Evolutionary conservation across 139 green algal species (phyloP).

Genomic region (Chlamydomonas schloesseri): DNA sequence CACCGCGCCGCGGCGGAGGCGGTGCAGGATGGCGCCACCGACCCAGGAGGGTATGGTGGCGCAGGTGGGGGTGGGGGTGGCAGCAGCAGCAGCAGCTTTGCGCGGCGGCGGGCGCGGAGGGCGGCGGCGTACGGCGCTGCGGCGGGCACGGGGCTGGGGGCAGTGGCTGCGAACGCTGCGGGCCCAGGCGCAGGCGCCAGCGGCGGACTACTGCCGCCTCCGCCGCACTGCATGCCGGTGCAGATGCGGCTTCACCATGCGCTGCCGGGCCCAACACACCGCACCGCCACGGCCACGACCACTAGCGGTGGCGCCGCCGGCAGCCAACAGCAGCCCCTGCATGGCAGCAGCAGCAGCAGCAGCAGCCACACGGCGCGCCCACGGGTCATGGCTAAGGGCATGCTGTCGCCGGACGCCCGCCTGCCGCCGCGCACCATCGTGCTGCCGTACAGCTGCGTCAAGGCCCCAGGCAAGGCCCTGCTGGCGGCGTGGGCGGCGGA

Average conservation of each 20-base stretch:
- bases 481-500: neutral
- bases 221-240: neutral
- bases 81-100: no score
- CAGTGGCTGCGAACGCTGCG: no score
- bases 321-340: no score
- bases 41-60: no score
- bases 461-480: neutral
- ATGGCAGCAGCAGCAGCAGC: neutral
- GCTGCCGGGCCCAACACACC: neutral
- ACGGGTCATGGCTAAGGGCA: constrained; percentile 1
- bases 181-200: no score
- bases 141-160: no score
- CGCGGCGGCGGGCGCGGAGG: no score
- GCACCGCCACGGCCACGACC: no score
- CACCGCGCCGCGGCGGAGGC: neutral
- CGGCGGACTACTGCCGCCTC: neutral
- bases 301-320: neutral
- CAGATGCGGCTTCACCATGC: constrained; percentile 18
- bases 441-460: constrained; percentile 27
- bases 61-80: no score
- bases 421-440: constrained; percentile 17
- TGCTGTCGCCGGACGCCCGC: neutral
- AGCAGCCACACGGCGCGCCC: neutral
- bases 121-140: no score
- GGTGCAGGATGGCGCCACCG: neutral